These are phyloP conservation scores for Panaeolus cyanescens DNA, from an alignment of 768 basidiomycete genomes.

Conservation along the genomic window DNA sequence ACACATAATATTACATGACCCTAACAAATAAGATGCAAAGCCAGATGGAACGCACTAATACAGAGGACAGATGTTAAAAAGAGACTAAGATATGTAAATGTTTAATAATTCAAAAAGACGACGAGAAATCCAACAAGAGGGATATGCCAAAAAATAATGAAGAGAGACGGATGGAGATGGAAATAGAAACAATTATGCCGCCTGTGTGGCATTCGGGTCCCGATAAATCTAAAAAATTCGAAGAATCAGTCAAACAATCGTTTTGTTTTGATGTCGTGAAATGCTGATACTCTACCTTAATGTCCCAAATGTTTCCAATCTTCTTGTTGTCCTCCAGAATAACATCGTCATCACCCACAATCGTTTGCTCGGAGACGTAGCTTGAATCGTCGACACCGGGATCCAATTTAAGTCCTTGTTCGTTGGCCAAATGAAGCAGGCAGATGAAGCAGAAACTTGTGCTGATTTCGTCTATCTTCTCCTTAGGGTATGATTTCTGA, in stretches of 20 bases:
- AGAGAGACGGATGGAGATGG: slow-evolving; percentile 4
- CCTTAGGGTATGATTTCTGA: slow-evolving; percentile 79
- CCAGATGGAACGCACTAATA: slow-evolving; percentile 8
- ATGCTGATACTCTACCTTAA: slow-evolving; percentile 52
- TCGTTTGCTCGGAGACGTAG: not conserved
- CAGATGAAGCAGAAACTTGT: slow-evolving; percentile 99
- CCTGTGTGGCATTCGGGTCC: slow-evolving; percentile 44
- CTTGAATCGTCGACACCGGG: slow-evolving; percentile 31
- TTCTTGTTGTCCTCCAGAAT: slow-evolving; percentile 30
- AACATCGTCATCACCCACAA: not conserved
- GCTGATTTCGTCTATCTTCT: slow-evolving; percentile 98
- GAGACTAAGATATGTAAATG: not conserved
- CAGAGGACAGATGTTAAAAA: not conserved
- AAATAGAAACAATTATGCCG: slow-evolving; percentile 20
- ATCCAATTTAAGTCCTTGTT: slow-evolving; percentile 88
- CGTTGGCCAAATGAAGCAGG: slow-evolving; percentile 93
- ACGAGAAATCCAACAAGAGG: not conserved
- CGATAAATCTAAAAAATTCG: slow-evolving; percentile 49
- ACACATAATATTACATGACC: not conserved
- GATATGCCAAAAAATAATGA: slow-evolving; percentile 13
- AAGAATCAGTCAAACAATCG: slow-evolving; percentile 6
- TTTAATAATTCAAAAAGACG: slow-evolving; percentile 14
- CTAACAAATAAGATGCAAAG: not conserved
- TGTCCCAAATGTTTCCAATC: slow-evolving; percentile 75
- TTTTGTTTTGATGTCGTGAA: not conserved